These are phyloP conservation scores for Camellia lanceoleosa DNA, from an alignment of 148 eudicot species.

Conservation along the genomic window DNA sequence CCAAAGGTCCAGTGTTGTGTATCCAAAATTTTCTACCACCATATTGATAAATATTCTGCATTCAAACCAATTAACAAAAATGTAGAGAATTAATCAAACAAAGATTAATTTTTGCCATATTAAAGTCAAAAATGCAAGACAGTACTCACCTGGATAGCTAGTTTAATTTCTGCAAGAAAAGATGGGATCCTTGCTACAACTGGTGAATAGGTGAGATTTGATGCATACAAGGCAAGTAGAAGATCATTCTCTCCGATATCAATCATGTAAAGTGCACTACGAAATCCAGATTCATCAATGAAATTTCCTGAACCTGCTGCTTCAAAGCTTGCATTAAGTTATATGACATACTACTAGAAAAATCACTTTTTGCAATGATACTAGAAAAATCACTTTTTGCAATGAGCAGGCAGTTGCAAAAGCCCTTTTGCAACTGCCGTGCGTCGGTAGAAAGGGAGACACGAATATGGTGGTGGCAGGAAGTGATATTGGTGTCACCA, in stretches of 20 bases:
- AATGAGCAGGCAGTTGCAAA: too few species aligned
- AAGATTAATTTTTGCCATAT: neutral
- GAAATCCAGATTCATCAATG: slow-evolving; percentile 36
- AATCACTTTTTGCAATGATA: too few species aligned
- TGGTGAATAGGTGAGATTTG: slow-evolving; percentile 35
- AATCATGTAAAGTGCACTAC: slow-evolving; percentile 36
- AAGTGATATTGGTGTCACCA: too few species aligned
- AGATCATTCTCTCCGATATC: slow-evolving; percentile 47
- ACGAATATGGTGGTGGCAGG: too few species aligned
- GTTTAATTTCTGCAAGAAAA: slow-evolving; percentile 36
- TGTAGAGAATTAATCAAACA: neutral
- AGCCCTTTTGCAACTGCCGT: too few species aligned
- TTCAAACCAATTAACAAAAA: neutral
- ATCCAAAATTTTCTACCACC: slow-evolving; percentile 47
- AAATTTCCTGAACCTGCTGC: slow-evolving; percentile 25
- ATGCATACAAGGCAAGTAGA: slow-evolving; percentile 35
- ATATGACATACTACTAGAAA: neutral
- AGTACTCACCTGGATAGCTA: slow-evolving; percentile 32
- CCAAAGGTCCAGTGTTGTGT: slow-evolving; percentile 40
- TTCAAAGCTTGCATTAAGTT: neutral
- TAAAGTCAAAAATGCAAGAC: neutral
- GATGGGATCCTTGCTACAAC: slow-evolving; percentile 36
- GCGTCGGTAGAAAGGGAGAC: too few species aligned
- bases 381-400: too few species aligned
- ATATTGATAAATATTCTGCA: slow-evolving; percentile 32